Percentiles rank a stretch among this genome's conserved stretches.
Evolutionary conservation across 2,329 filamentous ascomycete species (phyloP).

Genomic region (Penicillium sp.): DNA sequence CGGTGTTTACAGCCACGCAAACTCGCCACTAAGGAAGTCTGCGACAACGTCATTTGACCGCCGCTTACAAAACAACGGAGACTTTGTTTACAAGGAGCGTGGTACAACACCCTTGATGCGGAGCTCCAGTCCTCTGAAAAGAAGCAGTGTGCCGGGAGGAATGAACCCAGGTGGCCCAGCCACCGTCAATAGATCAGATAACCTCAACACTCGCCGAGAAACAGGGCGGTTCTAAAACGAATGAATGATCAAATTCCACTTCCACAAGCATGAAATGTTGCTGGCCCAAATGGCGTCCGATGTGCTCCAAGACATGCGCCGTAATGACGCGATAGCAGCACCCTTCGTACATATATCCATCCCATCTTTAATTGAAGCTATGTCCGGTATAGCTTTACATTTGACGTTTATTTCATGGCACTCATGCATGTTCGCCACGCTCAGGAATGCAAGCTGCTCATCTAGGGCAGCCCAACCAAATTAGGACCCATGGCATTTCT

Average conservation of each 20-base stretch:
- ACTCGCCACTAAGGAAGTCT: conserved; percentile 80
- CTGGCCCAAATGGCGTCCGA: neutral
- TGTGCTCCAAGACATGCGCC: conserved; percentile 1
- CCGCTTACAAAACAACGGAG: conserved; percentile 41
- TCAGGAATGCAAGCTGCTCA: conserved; percentile 15
- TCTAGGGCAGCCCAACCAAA: neutral
- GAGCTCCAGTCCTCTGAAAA: conserved; percentile 45
- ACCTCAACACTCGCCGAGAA: conserved; percentile 31
- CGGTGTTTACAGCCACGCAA: conserved; percentile 75
- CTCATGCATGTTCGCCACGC: conserved; percentile 14
- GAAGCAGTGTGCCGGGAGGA: conserved; percentile 41
- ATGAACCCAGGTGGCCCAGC: conserved; percentile 33
- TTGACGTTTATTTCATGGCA: neutral
- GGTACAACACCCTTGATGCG: conserved; percentile 40
- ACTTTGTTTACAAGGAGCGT: conserved; percentile 38
- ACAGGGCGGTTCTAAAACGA: conserved; percentile 30
- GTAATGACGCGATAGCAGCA: neutral
- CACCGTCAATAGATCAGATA: conserved; percentile 34
- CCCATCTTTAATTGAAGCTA: conserved; percentile 1
- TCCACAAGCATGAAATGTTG: neutral
- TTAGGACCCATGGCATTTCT: neutral
- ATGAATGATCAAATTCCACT: conserved; percentile 13
- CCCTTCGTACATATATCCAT: conserved; percentile 9
- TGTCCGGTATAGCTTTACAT: conserved; percentile 3
- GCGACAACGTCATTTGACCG: conserved; percentile 57